Conservation (phyloP, 2,329 filamentous ascomycete genomes). For the Alternaria metachromatica region DNA sequence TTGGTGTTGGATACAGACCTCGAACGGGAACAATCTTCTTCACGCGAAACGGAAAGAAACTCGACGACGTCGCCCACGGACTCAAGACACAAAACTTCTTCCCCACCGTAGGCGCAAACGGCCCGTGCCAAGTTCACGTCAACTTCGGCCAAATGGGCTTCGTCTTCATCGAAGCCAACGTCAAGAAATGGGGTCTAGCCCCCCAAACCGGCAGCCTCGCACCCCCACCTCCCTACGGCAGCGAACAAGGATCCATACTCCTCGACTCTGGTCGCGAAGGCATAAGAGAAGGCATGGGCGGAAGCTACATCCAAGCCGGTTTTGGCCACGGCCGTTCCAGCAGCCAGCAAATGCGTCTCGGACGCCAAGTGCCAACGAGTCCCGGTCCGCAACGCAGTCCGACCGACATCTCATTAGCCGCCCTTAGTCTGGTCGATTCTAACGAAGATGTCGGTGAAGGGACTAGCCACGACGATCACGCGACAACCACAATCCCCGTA, state of each 20-base stretch:
- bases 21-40: constrained; percentile 96
- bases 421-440: constrained; percentile 74
- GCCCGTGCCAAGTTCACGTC: constrained; percentile 89
- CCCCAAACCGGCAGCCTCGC: constrained; percentile 95
- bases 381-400: constrained; percentile 89
- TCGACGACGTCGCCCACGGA: constrained; percentile 93
- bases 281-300: constrained; percentile 59
- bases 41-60: constrained; percentile 95
- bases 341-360: constrained; percentile 78
- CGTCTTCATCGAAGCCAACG: constrained; percentile 98
- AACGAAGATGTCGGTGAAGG: constrained; percentile 76
- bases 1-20: constrained; percentile 93
- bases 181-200: constrained; percentile 98
- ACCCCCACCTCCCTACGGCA: constrained; percentile 94
- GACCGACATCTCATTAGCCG: constrained; percentile 93
- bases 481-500: constrained; percentile 19
- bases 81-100: constrained; percentile 97
- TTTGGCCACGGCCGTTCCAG: constrained; percentile 72
- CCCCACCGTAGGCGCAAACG: constrained; percentile 94
- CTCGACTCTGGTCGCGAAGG: constrained; percentile 76
- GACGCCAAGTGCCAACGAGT: constrained; percentile 73
- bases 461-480: constrained; percentile 57
- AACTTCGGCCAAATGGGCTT: constrained; percentile 98
- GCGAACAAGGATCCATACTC: constrained; percentile 94
- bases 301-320: constrained; percentile 55